Evolutionary conservation across 441 rosid species (phyloP).

Genomic region (Syzygium malaccense): DNA sequence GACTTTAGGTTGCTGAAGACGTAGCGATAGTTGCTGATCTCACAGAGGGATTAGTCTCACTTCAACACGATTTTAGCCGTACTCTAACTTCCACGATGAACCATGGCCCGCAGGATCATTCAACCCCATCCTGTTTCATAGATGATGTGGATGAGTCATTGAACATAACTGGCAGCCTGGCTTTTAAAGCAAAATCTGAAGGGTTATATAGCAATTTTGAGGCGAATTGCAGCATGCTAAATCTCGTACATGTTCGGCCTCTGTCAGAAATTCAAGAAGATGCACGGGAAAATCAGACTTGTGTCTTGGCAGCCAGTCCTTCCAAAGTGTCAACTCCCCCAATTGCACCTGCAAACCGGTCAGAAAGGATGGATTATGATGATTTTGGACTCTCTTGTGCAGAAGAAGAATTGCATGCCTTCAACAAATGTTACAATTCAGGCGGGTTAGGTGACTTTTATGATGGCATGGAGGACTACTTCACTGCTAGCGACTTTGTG

Average conservation of each 20-base stretch:
- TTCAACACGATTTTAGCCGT: constrained; percentile 6
- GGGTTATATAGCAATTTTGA: constrained; percentile 8
- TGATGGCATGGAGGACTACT: constrained; percentile 2
- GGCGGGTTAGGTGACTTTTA: constrained; percentile 16
- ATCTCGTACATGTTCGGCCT: constrained; percentile 11
- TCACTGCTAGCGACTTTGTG: constrained; percentile 3
- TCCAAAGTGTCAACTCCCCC: constrained; percentile 15
- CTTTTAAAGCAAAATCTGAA: constrained; percentile 1
- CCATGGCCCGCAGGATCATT: constrained; percentile 5
- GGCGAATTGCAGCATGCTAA: constrained; percentile 4
- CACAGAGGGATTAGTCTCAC: constrained; percentile 16
- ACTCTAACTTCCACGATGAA: neutral
- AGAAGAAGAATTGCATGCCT: constrained; percentile 25
- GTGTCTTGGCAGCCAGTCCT: constrained; percentile 3
- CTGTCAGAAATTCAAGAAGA: constrained; percentile 6
- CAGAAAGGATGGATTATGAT: constrained; percentile 25
- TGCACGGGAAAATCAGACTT: constrained; percentile 3
- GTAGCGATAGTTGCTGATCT: constrained; percentile 18
- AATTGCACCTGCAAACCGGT: constrained; percentile 4
- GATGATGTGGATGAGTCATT: constrained; percentile 19
- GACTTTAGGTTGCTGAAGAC: constrained; percentile 46
- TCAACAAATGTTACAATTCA: constrained; percentile 3
- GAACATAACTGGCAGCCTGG: constrained; percentile 1
- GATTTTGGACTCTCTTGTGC: constrained; percentile 29
- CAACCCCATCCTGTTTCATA: constrained; percentile 3